Conservation (phyloP, 1,284 basidiomycete species). For the Neotropicomus parvogracilis region DNA sequence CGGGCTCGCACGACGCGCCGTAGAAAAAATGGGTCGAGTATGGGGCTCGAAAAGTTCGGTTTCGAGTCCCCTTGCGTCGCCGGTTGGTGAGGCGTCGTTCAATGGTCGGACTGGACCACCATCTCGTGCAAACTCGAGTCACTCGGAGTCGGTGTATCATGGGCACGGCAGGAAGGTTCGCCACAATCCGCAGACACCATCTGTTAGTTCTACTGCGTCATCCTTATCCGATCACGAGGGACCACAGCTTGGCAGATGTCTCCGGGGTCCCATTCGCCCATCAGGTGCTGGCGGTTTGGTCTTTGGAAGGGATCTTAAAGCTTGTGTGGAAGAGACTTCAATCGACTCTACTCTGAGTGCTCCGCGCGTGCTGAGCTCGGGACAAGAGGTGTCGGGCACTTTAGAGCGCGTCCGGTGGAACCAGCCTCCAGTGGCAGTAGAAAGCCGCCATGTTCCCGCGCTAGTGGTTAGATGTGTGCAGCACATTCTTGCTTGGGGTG, state of each 20-base stretch:
- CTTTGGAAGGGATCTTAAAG: constrained; percentile 58
- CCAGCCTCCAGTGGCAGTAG: constrained; percentile 38
- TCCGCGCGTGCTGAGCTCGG: constrained; percentile 20
- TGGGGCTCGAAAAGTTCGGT: constrained; percentile 51
- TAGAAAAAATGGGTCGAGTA: constrained; percentile 68
- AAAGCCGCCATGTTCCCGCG: constrained; percentile 61
- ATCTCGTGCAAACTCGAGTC: constrained; percentile 38
- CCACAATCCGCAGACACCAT: constrained; percentile 56
- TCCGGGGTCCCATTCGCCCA: constrained; percentile 51
- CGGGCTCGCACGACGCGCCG: constrained; percentile 69
- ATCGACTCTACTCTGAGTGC: constrained; percentile 30
- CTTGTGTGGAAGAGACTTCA: constrained; percentile 62
- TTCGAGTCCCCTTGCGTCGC: constrained; percentile 40
- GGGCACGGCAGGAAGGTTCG: constrained; percentile 36
- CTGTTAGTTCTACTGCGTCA: constrained; percentile 49
- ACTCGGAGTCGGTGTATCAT: constrained; percentile 18
- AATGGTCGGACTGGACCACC: constrained; percentile 30
- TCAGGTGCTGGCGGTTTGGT: constrained; percentile 50
- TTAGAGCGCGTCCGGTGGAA: constrained; percentile 19
- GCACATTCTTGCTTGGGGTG: constrained; percentile 75
- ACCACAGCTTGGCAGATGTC: constrained; percentile 50
- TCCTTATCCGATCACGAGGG: constrained; percentile 57
- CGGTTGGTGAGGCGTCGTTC: constrained; percentile 33
- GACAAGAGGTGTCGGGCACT: constrained; percentile 17
- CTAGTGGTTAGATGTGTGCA: constrained; percentile 75